These are phyloP conservation scores for Rhizopogon sp. DNA, from an alignment of 768 basidiomycete species.

Conservation along the genomic window DNA sequence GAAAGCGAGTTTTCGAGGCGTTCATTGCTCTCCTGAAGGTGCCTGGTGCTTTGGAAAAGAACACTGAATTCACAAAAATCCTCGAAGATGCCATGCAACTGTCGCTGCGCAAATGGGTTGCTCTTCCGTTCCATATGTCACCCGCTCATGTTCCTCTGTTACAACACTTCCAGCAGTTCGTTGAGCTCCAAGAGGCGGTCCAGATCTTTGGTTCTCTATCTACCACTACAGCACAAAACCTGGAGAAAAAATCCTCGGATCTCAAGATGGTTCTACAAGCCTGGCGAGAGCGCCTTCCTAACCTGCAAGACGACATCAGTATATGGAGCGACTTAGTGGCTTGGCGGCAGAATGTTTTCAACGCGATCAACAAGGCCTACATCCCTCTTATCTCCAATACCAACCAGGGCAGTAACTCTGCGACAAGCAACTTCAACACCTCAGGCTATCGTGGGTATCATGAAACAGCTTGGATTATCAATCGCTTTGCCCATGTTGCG, in stretches of 20 bases:
- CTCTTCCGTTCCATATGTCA: conserved; percentile 79
- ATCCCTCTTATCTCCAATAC: conserved; percentile 77
- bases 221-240: conserved; percentile 78
- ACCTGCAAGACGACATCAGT: conserved; percentile 94
- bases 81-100: conserved; percentile 97
- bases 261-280: conserved; percentile 95
- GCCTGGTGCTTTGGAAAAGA: conserved; percentile 78
- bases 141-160: conserved; percentile 91
- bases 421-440: conserved; percentile 63
- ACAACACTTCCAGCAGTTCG: conserved; percentile 98
- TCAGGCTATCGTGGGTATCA: conserved; percentile 96
- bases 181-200: conserved; percentile 93
- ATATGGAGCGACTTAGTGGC: conserved; percentile 99
- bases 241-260: conserved; percentile 93
- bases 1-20: conserved; percentile 96
- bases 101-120: conserved; percentile 93
- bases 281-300: conserved; percentile 95
- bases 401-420: conserved; percentile 44
- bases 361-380: conserved; percentile 93
- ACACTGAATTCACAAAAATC: conserved; percentile 80
- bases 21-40: conserved; percentile 85
- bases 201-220: conserved; percentile 91
- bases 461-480: conserved; percentile 99
- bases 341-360: conserved; percentile 98
- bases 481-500: conserved; percentile 97